phyloP scores from a whole-genome alignment of 139 green algal species.

The Tetratostichococcus sp. region DNA sequence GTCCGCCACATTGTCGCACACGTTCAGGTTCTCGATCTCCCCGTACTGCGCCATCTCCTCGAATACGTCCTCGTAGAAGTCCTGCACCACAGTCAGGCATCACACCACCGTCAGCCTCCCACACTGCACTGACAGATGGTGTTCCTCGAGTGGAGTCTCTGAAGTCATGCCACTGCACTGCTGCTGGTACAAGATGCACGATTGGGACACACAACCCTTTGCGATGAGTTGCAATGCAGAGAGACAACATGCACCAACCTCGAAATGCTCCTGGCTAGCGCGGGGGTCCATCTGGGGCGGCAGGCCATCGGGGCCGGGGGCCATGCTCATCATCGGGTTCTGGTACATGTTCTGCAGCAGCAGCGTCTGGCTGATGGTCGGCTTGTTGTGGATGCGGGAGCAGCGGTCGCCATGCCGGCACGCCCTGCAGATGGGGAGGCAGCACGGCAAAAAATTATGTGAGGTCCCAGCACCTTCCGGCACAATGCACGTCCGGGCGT shows the following conservation, averaged over 20 bases:
- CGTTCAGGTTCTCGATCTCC: constrained; percentile 93
- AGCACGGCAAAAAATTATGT: neutral
- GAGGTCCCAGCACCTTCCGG: no score
- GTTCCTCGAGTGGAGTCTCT: no score
- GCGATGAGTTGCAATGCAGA: no score
- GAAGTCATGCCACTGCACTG: no score
- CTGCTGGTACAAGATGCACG: no score
- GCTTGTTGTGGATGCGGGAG: constrained; percentile 94
- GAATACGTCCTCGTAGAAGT: constrained; percentile 99
- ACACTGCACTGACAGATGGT: no score
- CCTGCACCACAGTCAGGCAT: constrained; percentile 37
- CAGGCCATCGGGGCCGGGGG: constrained; percentile 76
- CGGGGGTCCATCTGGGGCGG: constrained; percentile 77
- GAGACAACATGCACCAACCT: constrained; percentile 62
- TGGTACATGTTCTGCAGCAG: constrained; percentile 96
- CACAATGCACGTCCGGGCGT: neutral
- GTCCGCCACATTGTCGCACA: constrained; percentile 98
- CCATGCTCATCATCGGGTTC: constrained; percentile 83
- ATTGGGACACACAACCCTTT: no score
- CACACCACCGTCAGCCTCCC: no score
- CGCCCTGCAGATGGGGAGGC: constrained; percentile 58
- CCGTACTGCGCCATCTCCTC: constrained; percentile 90
- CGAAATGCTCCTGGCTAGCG: constrained; percentile 86
- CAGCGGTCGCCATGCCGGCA: constrained; percentile 96
- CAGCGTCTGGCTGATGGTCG: constrained; percentile 85